A percentile compares a stretch with the other conserved stretches of the same genome.
phyloP scores from a whole-genome alignment of 2,329 filamentous ascomycete species.

The Fusarium multiceps region DNA sequence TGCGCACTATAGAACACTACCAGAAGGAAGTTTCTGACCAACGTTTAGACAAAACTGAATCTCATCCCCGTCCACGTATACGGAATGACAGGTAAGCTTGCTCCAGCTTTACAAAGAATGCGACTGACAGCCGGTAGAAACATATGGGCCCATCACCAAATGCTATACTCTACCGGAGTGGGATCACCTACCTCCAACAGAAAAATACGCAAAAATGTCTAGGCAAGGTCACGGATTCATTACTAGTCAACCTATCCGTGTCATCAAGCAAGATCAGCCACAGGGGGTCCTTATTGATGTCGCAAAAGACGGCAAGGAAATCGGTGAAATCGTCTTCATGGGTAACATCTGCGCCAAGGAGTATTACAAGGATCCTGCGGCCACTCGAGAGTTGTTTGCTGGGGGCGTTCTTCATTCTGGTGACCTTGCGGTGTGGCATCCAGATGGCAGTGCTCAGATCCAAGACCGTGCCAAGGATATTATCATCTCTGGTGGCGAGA shows the following conservation, averaged over 20 bases:
- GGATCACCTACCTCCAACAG: conserved; percentile 77
- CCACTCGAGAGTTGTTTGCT: conserved; percentile 86
- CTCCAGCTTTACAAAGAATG: neutral
- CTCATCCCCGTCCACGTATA: conserved; percentile 94
- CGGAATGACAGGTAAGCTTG: conserved; percentile 68
- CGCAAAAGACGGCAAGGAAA: conserved; percentile 60
- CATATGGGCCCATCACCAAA: conserved; percentile 95
- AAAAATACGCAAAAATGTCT: conserved; percentile 91
- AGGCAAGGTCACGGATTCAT: conserved; percentile 93
- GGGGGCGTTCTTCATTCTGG: conserved; percentile 90
- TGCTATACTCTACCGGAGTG: conserved; percentile 89
- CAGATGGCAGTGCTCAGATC: conserved; percentile 91
- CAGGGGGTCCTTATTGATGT: conserved; percentile 65
- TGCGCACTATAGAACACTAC: conserved; percentile 44
- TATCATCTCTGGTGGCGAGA: conserved; percentile 97
- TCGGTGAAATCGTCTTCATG: conserved; percentile 76
- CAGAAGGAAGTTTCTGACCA: conserved; percentile 2
- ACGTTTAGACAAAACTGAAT: conserved; percentile 70
- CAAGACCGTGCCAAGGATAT: conserved; percentile 96
- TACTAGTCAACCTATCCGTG: conserved; percentile 80
- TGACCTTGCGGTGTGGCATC: conserved; percentile 92
- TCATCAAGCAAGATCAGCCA: conserved; percentile 82
- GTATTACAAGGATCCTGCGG: conserved; percentile 90
- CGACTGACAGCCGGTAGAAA: conserved; percentile 63
- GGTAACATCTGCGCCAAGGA: conserved; percentile 94